These are phyloP conservation scores for Ustilago cynodontis DNA, from an alignment of 1,284 basidiomycete species.

Conservation along the genomic window DNA sequence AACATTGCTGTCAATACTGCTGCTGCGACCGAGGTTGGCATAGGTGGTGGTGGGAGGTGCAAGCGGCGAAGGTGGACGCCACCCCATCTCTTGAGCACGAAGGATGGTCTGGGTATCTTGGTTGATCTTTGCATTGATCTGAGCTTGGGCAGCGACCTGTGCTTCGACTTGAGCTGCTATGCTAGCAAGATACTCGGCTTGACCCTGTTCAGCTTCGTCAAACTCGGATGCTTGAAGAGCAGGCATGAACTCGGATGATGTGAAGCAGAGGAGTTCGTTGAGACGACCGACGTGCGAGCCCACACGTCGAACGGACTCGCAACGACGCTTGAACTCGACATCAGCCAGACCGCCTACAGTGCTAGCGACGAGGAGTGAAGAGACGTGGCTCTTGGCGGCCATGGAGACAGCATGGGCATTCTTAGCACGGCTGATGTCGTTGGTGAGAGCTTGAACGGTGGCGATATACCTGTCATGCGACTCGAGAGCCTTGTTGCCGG, in stretches of 20 bases:
- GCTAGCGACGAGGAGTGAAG: conserved; percentile 53
- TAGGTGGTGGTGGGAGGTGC: conserved; percentile 14
- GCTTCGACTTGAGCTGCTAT: conserved; percentile 50
- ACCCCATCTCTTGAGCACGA: conserved; percentile 56
- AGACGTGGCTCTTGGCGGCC: conserved; percentile 56
- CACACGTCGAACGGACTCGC: conserved; percentile 60
- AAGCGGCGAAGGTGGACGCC: conserved; percentile 49
- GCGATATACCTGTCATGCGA: conserved; percentile 67
- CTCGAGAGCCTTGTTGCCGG: conserved; percentile 52
- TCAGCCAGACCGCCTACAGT: conserved; percentile 64
- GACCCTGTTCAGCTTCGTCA: conserved; percentile 53
- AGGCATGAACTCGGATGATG: conserved; percentile 63
- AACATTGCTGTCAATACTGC: conserved; percentile 29
- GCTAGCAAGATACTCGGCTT: conserved; percentile 50
- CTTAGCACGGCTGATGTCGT: conserved; percentile 62
- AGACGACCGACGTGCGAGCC: conserved; percentile 60
- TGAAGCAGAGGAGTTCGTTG: conserved; percentile 62
- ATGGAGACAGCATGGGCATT: conserved; percentile 52
- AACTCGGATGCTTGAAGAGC: conserved; percentile 56
- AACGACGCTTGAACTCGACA: conserved; percentile 60
- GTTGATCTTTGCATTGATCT: conserved; percentile 49
- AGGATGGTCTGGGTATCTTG: conserved; percentile 46
- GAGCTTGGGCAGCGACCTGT: conserved; percentile 37
- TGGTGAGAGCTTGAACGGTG: conserved; percentile 55
- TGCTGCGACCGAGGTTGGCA: conserved; percentile 34